Evolutionary conservation across 2,329 filamentous ascomycete genomes (phyloP).

Genomic region (Fusarium bactridioides): DNA sequence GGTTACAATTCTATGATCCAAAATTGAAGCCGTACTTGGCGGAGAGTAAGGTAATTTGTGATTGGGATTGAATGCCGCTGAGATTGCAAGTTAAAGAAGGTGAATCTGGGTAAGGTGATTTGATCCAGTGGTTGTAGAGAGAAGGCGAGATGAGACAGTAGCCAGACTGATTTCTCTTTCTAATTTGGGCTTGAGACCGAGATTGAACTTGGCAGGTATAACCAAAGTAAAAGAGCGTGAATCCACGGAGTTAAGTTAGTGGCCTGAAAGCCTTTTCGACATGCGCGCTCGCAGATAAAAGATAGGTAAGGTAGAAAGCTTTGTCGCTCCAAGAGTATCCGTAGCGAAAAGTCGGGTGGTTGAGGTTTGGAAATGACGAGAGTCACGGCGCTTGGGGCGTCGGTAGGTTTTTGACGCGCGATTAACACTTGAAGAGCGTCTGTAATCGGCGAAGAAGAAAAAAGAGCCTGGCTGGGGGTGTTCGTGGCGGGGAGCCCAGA

Average conservation of each 20-base stretch:
- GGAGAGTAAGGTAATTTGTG: background rate
- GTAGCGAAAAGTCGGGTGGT: conserved; percentile 7
- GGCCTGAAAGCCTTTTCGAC: conserved; percentile 18
- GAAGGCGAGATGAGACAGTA: conserved; percentile 30
- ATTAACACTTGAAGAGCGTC: conserved; percentile 42
- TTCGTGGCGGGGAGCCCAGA: conserved; percentile 43
- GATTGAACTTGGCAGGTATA: conserved; percentile 7
- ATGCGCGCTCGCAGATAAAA: conserved; percentile 16
- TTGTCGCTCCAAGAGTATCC: background rate
- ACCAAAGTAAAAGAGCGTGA: conserved; percentile 13
- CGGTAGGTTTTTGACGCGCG: conserved; percentile 44
- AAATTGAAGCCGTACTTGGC: conserved; percentile 2
- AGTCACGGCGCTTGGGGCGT: conserved; percentile 44
- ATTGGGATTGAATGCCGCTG: background rate
- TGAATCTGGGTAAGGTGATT: conserved; percentile 3
- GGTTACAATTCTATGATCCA: conserved; percentile 4
- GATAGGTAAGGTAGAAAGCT: background rate
- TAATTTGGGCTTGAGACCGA: background rate
- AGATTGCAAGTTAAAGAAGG: conserved; percentile 7
- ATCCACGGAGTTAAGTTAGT: background rate
- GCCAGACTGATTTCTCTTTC: conserved; percentile 35
- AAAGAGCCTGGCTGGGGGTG: conserved; percentile 31
- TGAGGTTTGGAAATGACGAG: conserved; percentile 31
- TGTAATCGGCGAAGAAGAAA: conserved; percentile 38
- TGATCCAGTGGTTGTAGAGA: conserved; percentile 22